Conservation (phyloP, 257 asterid genomes). For the Solanum paucissectum region DNA sequence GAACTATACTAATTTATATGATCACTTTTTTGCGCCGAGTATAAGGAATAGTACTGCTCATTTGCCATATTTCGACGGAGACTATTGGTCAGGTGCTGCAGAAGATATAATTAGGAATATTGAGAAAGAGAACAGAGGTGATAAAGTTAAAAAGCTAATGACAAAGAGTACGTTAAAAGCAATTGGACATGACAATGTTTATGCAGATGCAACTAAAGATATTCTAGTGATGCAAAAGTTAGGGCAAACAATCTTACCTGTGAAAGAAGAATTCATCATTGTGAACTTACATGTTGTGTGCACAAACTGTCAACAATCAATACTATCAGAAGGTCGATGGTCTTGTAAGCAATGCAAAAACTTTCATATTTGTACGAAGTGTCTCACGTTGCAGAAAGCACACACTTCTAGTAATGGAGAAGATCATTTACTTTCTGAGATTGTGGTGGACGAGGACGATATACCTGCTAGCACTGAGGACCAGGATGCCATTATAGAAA, state of each 20-base stretch:
- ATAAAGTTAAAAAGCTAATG: constrained; percentile 18
- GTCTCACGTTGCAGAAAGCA: constrained; percentile 16
- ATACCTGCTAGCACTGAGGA: constrained; percentile 35
- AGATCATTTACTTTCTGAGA: constrained; percentile 38
- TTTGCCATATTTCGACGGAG: constrained; percentile 71
- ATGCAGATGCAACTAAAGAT: constrained; percentile 38
- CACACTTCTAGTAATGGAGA: constrained; percentile 36
- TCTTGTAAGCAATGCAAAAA: constrained; percentile 46
- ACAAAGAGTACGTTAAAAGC: constrained; percentile 41
- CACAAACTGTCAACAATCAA: constrained; percentile 37
- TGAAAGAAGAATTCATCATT: constrained; percentile 50
- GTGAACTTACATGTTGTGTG: constrained; percentile 47
- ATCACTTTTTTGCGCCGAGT: constrained; percentile 37
- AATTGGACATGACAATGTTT: constrained; percentile 39
- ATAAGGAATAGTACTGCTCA: constrained; percentile 43
- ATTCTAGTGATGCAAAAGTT: constrained; percentile 58
- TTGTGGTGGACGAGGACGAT: constrained; percentile 17
- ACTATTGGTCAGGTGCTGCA: constrained; percentile 54
- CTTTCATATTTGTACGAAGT: constrained; percentile 47
- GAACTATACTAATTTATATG: constrained; percentile 40
- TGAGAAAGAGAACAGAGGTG: constrained; percentile 21
- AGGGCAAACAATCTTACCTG: constrained; percentile 30
- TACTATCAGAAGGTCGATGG: constrained; percentile 42
- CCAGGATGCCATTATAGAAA: constrained; percentile 26
- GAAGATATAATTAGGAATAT: constrained; percentile 26